Base-by-base conservation (phyloP, 345 rosid genomes). In the Ceriops tagal region DNA sequence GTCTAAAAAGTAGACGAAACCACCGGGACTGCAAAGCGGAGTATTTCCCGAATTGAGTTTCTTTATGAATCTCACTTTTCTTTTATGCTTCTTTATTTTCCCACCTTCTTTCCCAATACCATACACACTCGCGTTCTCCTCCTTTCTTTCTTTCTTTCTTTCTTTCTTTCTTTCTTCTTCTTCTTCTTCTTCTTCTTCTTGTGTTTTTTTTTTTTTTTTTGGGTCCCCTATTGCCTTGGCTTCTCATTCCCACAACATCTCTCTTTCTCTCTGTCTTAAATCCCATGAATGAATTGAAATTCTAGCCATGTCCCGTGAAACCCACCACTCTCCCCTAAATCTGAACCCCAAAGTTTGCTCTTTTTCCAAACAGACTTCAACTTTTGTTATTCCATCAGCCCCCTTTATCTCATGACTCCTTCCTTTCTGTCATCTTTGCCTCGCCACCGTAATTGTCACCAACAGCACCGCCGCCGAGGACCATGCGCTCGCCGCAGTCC, bases 401-500 rank as follows among this genome's bases (percentile, higher is more conserved):
- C 52, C 71, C 66, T 71, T 66, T 71, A 65, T 80, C 76, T 76
- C 81, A 73, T 73, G 83, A 78, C 43, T 68, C 34, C 78, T 53
- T 68, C 26, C 76, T 53, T 32, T 18, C 28, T 46, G 15, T 3
- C 27, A 4, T 24, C 28, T 24, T 32, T 32, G 74, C 20, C 70
- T 61, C 62, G 27, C 28, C 63, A 31, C 51, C 19, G 32, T 8
- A 26, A n/a, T 32, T 13, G 46, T 61, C 67, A 0, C 22, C 74
- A 6, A 39, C 46, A 10, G 46, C 15, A 39, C 28, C 64, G 4
- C 47, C 61, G 1, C 19, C 73, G 24, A 37, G 64, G 9, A 35
- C 62, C 78, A 92, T 92, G 98, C 87, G 84, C 53, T 85, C 96
- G 20, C 90, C 92, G 43, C 95, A 80, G 32, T 73, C 76, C 28